phyloP scores from a whole-genome alignment of 331 rosid species.

The Ulmus americana region DNA sequence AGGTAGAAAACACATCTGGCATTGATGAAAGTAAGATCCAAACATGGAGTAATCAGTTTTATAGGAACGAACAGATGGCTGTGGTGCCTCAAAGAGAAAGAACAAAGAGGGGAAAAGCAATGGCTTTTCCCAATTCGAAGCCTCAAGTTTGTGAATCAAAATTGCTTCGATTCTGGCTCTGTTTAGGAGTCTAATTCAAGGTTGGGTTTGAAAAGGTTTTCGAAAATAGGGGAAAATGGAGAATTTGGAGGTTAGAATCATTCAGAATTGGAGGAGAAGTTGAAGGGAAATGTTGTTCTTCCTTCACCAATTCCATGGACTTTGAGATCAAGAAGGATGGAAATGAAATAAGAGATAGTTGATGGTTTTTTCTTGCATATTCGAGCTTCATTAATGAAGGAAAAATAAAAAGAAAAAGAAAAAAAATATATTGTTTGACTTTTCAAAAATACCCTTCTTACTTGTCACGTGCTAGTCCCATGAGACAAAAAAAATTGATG shows the following conservation, averaged over 20 bases:
- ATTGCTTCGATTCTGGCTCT: slow-evolving; percentile 12
- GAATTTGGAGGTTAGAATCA: slow-evolving; percentile 29
- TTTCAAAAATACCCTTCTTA: too few relatives aligned
- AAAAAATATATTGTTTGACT: too few relatives aligned
- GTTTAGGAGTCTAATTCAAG: slow-evolving; percentile 26
- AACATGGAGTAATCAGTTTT: slow-evolving; percentile 67
- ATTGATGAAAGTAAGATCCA: slow-evolving; percentile 49
- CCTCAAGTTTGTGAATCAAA: slow-evolving; percentile 50
- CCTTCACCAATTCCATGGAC: slow-evolving; percentile 86
- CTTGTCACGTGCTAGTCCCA: too few relatives aligned
- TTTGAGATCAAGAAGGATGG: slow-evolving; percentile 67
- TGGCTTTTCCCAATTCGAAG: slow-evolving; percentile 78
- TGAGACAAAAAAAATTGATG: too few relatives aligned
- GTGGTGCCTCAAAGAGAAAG: slow-evolving; percentile 45
- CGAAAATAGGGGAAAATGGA: slow-evolving; percentile 25
- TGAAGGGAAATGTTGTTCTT: slow-evolving; percentile 50
- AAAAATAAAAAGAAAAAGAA: too few relatives aligned
- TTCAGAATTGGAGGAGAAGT: slow-evolving; percentile 22
- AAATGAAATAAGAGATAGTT: slow-evolving; percentile 34
- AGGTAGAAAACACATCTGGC: slow-evolving; percentile 35
- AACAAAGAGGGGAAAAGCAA: slow-evolving; percentile 46
- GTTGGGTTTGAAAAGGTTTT: slow-evolving; percentile 35
- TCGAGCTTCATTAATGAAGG: slow-evolving; percentile 39
- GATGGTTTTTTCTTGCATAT: slow-evolving; percentile 15
- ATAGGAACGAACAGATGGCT: slow-evolving; percentile 45